These are phyloP conservation scores for Gliomastix tumulicola DNA, from an alignment of 2,329 filamentous ascomycete species.

Conservation along the genomic window DNA sequence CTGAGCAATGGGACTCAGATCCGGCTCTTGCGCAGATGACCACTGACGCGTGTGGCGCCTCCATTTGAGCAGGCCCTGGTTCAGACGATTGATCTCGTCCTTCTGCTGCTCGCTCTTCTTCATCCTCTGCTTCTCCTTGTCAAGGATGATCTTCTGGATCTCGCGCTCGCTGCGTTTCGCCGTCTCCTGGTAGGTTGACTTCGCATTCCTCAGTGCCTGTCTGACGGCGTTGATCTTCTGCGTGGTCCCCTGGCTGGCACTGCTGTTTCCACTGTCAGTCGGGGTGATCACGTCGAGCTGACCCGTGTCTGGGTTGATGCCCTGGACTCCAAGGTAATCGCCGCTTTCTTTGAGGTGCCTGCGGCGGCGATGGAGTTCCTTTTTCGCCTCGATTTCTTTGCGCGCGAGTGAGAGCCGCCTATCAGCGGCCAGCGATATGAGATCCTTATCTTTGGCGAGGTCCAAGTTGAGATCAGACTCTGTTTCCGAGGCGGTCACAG, in stretches of 20 bases:
- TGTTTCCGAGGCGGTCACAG: neutral
- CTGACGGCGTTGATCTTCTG: slow-evolving; percentile 21
- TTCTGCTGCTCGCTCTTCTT: slow-evolving; percentile 15
- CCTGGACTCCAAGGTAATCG: slow-evolving; percentile 53
- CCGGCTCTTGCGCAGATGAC: slow-evolving; percentile 43
- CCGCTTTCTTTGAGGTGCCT: slow-evolving; percentile 44
- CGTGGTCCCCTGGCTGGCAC: slow-evolving; percentile 18
- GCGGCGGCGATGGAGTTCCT: slow-evolving; percentile 25
- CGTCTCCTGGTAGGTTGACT: slow-evolving; percentile 26
- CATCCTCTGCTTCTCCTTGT: slow-evolving; percentile 28
- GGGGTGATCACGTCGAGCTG: slow-evolving; percentile 43
- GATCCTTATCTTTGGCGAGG: neutral
- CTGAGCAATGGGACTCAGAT: slow-evolving; percentile 40
- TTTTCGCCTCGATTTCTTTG: slow-evolving; percentile 19
- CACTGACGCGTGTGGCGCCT: slow-evolving; percentile 36
- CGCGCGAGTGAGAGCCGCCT: slow-evolving; percentile 8
- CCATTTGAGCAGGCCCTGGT: slow-evolving; percentile 27
- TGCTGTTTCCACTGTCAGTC: slow-evolving; percentile 36
- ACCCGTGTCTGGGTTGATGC: slow-evolving; percentile 50
- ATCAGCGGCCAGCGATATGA: slow-evolving; percentile 2
- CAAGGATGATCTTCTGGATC: slow-evolving; percentile 19
- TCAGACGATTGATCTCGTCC: neutral
- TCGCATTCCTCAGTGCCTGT: slow-evolving; percentile 22
- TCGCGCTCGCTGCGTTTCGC: slow-evolving; percentile 39
- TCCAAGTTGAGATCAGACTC: too few species aligned